Evolutionary conservation across 371 early-diverging fungal genomes (phyloP).

Genomic region (Encephalitozoon hellem): DNA sequence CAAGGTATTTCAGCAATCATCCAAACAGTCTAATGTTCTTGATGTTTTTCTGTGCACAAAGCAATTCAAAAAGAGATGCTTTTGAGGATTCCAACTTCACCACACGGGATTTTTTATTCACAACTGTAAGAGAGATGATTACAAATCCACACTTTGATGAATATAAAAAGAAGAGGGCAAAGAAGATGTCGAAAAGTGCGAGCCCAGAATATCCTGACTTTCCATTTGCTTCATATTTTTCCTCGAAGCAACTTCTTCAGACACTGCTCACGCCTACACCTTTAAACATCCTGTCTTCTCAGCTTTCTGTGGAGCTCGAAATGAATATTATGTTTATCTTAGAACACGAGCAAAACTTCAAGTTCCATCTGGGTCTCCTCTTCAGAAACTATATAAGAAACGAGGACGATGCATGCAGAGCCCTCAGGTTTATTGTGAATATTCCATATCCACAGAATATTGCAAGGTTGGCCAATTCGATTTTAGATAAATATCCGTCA

Average conservation of each 20-base stretch:
- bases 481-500: slow-evolving; percentile 3
- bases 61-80: neutral
- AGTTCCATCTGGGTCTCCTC: slow-evolving; percentile 1
- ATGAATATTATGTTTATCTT: slow-evolving; percentile 28
- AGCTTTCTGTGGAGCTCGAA: slow-evolving; percentile 21
- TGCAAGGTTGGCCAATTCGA: neutral
- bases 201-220: neutral
- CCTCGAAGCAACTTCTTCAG: neutral
- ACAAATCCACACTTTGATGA: neutral
- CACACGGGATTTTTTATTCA: neutral
- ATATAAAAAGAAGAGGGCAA: neutral
- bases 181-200: neutral
- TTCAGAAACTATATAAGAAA: slow-evolving; percentile 12
- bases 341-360: neutral
- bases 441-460: neutral
- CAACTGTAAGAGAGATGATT: neutral
- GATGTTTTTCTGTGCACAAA: slow-evolving; percentile 1
- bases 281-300: neutral
- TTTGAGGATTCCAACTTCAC: neutral
- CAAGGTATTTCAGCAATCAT: slow-evolving; percentile 14
- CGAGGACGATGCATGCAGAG: neutral
- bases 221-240: slow-evolving; percentile 1
- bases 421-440: neutral
- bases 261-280: slow-evolving; percentile 6
- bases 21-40: neutral